These are phyloP conservation scores for Aspergillus conjunctus DNA, from an alignment of 495 filamentous ascomycete genomes.

Conservation along the genomic window DNA sequence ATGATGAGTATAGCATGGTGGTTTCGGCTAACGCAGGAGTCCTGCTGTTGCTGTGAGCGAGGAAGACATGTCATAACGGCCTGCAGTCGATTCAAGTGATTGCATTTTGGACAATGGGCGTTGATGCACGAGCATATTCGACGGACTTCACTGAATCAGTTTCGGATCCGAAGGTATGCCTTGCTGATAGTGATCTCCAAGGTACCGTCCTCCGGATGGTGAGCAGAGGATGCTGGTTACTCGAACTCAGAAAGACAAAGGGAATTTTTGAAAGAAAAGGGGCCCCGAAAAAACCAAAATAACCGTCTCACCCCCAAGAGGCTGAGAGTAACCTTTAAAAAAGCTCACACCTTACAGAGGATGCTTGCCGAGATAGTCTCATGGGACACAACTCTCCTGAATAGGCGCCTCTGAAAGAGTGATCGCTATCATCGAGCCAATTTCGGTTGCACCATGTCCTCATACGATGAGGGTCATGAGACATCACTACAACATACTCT, in stretches of 20 bases:
- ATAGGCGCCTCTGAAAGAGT: not conserved
- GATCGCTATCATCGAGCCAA: conserved; percentile 4
- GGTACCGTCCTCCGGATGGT: too few relatives aligned
- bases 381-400: not conserved
- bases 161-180: too few relatives aligned
- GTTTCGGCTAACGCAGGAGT: too few relatives aligned
- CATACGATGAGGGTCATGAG: too few relatives aligned
- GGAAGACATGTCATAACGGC: conserved; percentile 3
- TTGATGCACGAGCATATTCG: conserved; percentile 6
- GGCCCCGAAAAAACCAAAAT: too few relatives aligned
- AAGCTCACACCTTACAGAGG: not conserved
- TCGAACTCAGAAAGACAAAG: too few relatives aligned
- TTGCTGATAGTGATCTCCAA: too few relatives aligned
- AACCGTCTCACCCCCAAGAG: too few relatives aligned
- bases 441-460: not conserved
- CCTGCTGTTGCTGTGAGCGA: not conserved
- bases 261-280: too few relatives aligned
- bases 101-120: not conserved
- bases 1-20: too few relatives aligned
- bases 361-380: not conserved
- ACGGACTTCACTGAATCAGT: not conserved
- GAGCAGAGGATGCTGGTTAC: too few relatives aligned
- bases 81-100: not conserved
- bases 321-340: not conserved
- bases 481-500: too few relatives aligned